phyloP scores from a whole-genome alignment of 1,284 basidiomycete species.

The Apiotrichum porosum region DNA sequence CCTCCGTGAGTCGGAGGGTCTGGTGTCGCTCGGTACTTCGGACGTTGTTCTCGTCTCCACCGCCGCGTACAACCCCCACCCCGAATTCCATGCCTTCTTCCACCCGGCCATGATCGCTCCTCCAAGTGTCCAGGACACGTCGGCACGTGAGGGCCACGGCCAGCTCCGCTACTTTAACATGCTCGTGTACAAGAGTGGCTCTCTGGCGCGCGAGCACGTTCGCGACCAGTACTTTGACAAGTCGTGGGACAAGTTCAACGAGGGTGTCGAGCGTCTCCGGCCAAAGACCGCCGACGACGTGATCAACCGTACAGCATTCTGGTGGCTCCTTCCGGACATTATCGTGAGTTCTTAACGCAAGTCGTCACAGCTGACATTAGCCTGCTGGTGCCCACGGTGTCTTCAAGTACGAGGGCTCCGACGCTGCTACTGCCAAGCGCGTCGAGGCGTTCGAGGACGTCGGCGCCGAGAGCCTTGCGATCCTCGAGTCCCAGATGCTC shows the following conservation, averaged over 20 bases:
- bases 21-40: constrained; percentile 85
- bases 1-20: constrained; percentile 60
- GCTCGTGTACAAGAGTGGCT: constrained; percentile 60
- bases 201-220: constrained; percentile 72
- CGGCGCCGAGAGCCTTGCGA: constrained; percentile 66
- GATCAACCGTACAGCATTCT: constrained; percentile 53
- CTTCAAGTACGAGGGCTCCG: constrained; percentile 32
- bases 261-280: constrained; percentile 52
- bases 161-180: constrained; percentile 49
- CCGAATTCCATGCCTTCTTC: constrained; percentile 52
- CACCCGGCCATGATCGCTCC: constrained; percentile 49
- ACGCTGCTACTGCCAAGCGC: constrained; percentile 15
- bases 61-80: constrained; percentile 46
- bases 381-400: constrained; percentile 36
- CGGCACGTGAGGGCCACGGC: constrained; percentile 7
- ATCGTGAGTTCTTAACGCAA: constrained; percentile 63
- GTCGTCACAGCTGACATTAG: constrained; percentile 53
- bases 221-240: constrained; percentile 62
- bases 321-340: constrained; percentile 52
- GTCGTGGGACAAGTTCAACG: constrained; percentile 70
- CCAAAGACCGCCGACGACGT: constrained; percentile 31
- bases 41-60: constrained; percentile 78
- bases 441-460: constrained; percentile 43
- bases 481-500: constrained; percentile 79
- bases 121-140: constrained; percentile 15